phyloP scores from a whole-genome alignment of 1,284 basidiomycete species.

The Xerocomus cyaneibrunnescens region DNA sequence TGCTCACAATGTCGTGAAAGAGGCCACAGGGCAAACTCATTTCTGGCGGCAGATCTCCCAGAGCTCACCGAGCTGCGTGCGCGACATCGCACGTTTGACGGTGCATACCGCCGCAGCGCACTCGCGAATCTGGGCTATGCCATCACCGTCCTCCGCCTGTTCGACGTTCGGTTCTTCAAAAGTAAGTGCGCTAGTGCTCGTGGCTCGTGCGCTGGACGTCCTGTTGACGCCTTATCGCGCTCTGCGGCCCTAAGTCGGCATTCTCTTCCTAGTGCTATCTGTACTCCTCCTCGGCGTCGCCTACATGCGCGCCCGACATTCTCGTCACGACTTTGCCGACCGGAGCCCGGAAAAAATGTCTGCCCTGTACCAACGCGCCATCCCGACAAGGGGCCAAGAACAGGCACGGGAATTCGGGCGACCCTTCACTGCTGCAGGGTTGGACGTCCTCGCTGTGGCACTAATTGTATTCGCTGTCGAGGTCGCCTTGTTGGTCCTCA shows the following conservation, averaged over 20 bases:
- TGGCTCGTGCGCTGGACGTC: not conserved
- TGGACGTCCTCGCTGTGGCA: conserved; percentile 64
- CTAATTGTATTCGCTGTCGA: conserved; percentile 64
- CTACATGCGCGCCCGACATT: conserved; percentile 61
- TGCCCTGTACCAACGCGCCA: conserved; percentile 20
- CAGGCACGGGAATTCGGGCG: conserved; percentile 63
- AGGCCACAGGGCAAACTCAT: conserved; percentile 60
- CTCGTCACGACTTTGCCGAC: conserved; percentile 75
- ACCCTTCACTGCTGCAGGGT: conserved; percentile 79
- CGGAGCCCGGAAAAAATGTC: conserved; percentile 32
- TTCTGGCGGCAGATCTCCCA: conserved; percentile 54
- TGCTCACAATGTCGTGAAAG: conserved; percentile 33
- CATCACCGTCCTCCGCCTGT: conserved; percentile 72
- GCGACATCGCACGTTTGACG: conserved; percentile 76
- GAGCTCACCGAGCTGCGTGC: conserved; percentile 77
- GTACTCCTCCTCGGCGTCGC: conserved; percentile 59
- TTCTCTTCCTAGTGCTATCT: conserved; percentile 68
- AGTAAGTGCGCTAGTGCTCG: conserved; percentile 43
- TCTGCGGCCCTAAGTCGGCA: conserved; percentile 53
- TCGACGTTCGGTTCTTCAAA: conserved; percentile 66
- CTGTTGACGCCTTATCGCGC: not conserved
- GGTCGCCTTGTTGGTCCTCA: conserved; percentile 60
- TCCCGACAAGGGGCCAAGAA: conserved; percentile 57
- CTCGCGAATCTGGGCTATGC: conserved; percentile 74
- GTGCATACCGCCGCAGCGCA: conserved; percentile 77